These are phyloP conservation scores for Pseudogymnoascus sp. DNA, from an alignment of 2,329 filamentous ascomycete species.

Conservation along the genomic window DNA sequence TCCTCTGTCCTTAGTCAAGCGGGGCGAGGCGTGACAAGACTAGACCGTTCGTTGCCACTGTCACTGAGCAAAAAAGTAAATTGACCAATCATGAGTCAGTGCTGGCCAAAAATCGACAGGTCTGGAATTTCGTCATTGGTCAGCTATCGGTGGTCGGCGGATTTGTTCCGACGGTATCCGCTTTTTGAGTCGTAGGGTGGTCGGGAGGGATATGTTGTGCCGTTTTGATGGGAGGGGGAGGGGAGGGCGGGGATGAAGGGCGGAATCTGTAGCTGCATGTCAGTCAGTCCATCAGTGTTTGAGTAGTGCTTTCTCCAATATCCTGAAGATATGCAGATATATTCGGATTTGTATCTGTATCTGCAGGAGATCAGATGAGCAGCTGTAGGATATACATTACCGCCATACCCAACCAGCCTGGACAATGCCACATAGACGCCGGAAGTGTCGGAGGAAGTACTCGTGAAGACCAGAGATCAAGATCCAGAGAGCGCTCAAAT, in stretches of 20 bases:
- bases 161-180: neutral
- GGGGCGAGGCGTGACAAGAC: constrained; percentile 2
- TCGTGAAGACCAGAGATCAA: neutral
- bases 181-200: constrained; percentile 4
- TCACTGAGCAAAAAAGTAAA: neutral
- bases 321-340: neutral
- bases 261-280: neutral
- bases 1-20: neutral
- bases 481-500: neutral
- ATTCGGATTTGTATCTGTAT: neutral
- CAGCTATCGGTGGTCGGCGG: neutral
- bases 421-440: neutral
- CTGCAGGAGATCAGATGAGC: neutral
- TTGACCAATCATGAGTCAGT: neutral
- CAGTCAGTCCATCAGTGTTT: neutral
- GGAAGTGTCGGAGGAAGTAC: neutral
- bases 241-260: neutral
- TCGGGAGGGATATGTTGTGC: neutral
- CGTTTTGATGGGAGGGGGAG: neutral
- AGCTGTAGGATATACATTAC: neutral
- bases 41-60: neutral
- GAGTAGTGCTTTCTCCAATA: neutral
- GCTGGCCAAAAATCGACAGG: neutral
- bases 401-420: neutral
- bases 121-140: constrained; percentile 1